Conservation (phyloP, 495 filamentous ascomycete genomes). For the Podospora fimiseda region DNA sequence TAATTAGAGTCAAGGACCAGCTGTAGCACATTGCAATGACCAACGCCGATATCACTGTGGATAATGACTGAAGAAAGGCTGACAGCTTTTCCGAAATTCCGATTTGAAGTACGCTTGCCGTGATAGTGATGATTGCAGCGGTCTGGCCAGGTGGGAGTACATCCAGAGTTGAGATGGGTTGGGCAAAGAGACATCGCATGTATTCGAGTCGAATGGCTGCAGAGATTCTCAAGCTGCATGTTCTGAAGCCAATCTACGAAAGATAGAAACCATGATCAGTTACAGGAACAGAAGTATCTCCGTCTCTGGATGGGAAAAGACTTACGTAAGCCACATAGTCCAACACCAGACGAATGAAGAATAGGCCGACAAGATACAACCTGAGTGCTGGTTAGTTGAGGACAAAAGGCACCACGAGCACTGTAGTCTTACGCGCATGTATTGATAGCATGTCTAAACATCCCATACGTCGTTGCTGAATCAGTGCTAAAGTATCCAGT, state of each 20-base stretch:
- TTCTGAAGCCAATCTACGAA: constrained; percentile 46
- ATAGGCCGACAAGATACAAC: constrained; percentile 56
- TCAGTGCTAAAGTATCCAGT: constrained; percentile 23
- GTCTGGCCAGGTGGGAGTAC: constrained; percentile 47
- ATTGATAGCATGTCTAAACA: constrained; percentile 24
- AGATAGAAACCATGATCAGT: neutral
- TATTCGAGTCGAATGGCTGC: constrained; percentile 47
- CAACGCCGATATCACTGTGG: constrained; percentile 45
- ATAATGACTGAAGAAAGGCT: constrained; percentile 46
- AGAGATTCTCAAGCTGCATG: constrained; percentile 49
- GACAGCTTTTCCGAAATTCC: constrained; percentile 61
- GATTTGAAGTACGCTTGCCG: constrained; percentile 57
- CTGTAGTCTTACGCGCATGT: constrained; percentile 28
- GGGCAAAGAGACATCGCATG: constrained; percentile 45
- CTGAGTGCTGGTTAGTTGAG: too few species aligned
- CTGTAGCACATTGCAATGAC: constrained; percentile 50
- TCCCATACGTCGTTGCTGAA: constrained; percentile 17
- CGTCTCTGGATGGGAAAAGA: neutral
- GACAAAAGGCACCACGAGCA: too few species aligned
- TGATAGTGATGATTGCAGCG: constrained; percentile 56
- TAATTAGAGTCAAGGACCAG: constrained; percentile 54
- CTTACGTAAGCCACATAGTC: constrained; percentile 53
- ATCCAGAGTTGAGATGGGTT: constrained; percentile 49
- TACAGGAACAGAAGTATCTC: neutral
- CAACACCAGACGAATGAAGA: constrained; percentile 52